Conservation (phyloP, 352 stramenopile species). For the Pythium volutum region DNA sequence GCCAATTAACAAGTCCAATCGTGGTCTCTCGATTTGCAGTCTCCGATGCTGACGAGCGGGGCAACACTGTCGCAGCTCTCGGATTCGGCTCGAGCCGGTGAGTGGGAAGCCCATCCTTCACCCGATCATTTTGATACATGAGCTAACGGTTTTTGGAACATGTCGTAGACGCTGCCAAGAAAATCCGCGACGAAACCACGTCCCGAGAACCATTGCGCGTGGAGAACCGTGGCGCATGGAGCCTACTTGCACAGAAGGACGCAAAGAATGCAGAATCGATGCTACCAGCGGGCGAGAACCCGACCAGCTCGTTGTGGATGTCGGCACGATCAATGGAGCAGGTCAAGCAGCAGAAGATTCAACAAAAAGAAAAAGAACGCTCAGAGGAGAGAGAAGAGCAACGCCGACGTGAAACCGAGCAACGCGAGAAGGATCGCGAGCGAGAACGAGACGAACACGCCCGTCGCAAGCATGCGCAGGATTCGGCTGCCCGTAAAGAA, state of each 20-base stretch:
- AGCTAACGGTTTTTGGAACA: conserved; percentile 13
- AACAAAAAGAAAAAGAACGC: conserved; percentile 79
- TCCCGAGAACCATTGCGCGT: conserved; percentile 67
- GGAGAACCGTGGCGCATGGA: conserved; percentile 84
- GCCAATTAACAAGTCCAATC: conserved; percentile 25
- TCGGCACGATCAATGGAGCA: conserved; percentile 84
- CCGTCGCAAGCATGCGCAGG: conserved; percentile 57
- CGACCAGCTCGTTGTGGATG: conserved; percentile 80
- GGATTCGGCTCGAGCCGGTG: conserved; percentile 25
- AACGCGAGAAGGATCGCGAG: conserved; percentile 56
- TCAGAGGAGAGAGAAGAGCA: conserved; percentile 65
- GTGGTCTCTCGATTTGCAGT: conserved; percentile 29
- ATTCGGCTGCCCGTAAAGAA: conserved; percentile 37
- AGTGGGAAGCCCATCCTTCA: conserved; percentile 4
- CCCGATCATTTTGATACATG: conserved; percentile 1
- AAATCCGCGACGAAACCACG: conserved; percentile 68
- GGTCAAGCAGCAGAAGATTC: conserved; percentile 84
- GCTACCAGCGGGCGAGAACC: conserved; percentile 55
- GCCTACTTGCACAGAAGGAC: conserved; percentile 78
- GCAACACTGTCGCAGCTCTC: conserved; percentile 25
- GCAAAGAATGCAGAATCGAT: conserved; percentile 52
- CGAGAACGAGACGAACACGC: conserved; percentile 66
- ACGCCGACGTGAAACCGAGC: conserved; percentile 59
- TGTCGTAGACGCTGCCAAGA: conserved; percentile 63
- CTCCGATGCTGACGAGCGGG: conserved; percentile 22